Evolutionary conservation across 352 stramenopile species (phyloP).

Genomic region (Elongisporangium anandrum): DNA sequence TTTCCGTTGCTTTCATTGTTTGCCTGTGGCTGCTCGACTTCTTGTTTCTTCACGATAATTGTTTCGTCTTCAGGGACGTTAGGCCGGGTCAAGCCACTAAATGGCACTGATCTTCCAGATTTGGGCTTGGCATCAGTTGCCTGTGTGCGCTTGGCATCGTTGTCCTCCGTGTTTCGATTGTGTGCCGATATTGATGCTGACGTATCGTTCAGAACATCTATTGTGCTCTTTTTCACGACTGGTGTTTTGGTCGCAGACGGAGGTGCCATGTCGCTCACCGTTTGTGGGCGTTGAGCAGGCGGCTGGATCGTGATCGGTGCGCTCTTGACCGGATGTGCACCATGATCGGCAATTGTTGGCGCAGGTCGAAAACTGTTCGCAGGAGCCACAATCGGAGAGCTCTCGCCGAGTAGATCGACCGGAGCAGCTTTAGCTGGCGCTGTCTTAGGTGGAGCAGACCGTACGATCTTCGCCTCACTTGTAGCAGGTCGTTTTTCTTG

Average conservation of each 20-base stretch:
- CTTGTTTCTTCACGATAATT: conserved; percentile 63
- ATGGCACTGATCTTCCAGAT: conserved; percentile 44
- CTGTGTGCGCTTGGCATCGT: conserved; percentile 6
- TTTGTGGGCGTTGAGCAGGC: neutral
- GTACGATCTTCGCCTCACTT: conserved; percentile 17
- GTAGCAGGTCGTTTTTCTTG: conserved; percentile 6
- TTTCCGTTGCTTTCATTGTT: conserved; percentile 10
- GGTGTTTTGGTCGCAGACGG: conserved; percentile 8
- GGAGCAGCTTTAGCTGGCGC: conserved; percentile 17
- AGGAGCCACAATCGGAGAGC: conserved; percentile 15
- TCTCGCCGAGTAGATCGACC: conserved; percentile 43
- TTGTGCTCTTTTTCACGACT: conserved; percentile 53
- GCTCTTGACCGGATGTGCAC: conserved; percentile 16
- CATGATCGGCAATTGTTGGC: conserved; percentile 5
- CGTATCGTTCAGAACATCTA: conserved; percentile 70
- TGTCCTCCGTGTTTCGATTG: conserved; percentile 5
- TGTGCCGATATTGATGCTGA: conserved; percentile 29
- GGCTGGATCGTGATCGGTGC: conserved; percentile 14
- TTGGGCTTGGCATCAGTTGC: conserved; percentile 21
- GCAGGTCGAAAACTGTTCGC: conserved; percentile 10
- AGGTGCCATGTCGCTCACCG: conserved; percentile 1
- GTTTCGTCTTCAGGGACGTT: conserved; percentile 69
- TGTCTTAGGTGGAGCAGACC: conserved; percentile 7
- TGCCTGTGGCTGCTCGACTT: conserved; percentile 25
- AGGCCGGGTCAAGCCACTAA: conserved; percentile 38